Base-by-base conservation (phyloP, 306 rosid species). In the Casuarina glauca region DNA sequence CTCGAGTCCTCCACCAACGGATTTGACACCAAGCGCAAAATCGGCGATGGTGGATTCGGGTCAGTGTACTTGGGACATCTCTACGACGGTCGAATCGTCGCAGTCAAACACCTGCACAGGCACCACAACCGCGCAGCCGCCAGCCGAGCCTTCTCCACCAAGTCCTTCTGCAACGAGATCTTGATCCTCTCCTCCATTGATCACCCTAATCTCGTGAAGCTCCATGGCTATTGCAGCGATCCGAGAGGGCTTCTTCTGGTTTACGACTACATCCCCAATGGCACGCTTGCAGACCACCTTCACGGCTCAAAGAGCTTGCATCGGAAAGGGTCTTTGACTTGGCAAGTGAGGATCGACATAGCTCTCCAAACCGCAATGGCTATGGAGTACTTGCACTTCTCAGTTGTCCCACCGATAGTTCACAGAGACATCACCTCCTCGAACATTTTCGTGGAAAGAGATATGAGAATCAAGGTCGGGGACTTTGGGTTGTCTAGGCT, bases 1-100 rank as follows among this genome's bases (percentile, higher is more conserved):
- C 67, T 95, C 0, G 89, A 86, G 50, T 4, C 77, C 15, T 87
- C 99, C 1, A 93, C 99, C 2, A 90, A 95, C 82, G 61, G 78
- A 36, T 95, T 95, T 76, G 96, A 95, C 74, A 84, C 81, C 0
- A 95, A 91, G 71, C 84, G 97, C n/a, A 95, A 93, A 84, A 87
- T 95, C 50, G 99, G 99, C 35, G 97, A 91, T 49, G 99, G 99
- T 7, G 99, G 99, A 13, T 95, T 95, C 70, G 99, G 99, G 5
- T 88, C 99, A 0, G 99, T 95, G 13, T 95, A 67, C 67, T 78
- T 95, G 52, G 99, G 93, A 4, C 88, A 91, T 52, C 93, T 93
- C 78, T 32, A 57, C 73, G 97, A 95, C 73, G 81, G 93, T 0
- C 80, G 92, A 13, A 74, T 93, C 55, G 97, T 89, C 1, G 99